Evolutionary conservation across 1,284 basidiomycete genomes (phyloP).

Genomic region (Dichomitus squalens): DNA sequence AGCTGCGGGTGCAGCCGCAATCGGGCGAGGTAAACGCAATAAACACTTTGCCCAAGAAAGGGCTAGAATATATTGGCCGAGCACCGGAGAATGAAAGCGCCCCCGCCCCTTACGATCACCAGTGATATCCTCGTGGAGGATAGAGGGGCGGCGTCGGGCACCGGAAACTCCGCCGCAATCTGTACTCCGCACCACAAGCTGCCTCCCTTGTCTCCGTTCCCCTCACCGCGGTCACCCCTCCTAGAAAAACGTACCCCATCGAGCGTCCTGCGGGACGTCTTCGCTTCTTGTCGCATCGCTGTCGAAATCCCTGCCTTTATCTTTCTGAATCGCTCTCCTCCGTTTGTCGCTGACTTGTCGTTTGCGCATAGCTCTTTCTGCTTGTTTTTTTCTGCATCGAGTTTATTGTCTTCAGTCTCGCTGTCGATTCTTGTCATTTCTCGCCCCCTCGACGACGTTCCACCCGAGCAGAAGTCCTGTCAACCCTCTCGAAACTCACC

Average conservation of each 20-base stretch:
- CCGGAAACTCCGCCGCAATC: conserved; percentile 31
- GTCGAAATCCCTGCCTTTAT: conserved; percentile 35
- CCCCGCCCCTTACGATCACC: conserved; percentile 18
- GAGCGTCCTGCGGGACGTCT: conserved; percentile 22
- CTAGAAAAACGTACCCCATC: conserved; percentile 23
- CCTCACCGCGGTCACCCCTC: conserved; percentile 20
- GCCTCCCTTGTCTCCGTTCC: conserved; percentile 17
- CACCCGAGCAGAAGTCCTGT: conserved; percentile 23
- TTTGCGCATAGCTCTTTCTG: conserved; percentile 38
- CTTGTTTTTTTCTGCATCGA: conserved; percentile 32
- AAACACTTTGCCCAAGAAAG: conserved; percentile 15
- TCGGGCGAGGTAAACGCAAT: conserved; percentile 12
- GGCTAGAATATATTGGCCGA: conserved; percentile 18
- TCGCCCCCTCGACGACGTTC: conserved; percentile 24
- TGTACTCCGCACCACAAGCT: conserved; percentile 26
- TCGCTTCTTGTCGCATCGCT: conserved; percentile 35
- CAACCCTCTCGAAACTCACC: conserved; percentile 18
- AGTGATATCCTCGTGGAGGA: conserved; percentile 23
- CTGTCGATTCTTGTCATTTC: conserved; percentile 31
- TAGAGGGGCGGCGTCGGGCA: conserved; percentile 7
- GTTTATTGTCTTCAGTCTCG: conserved; percentile 29
- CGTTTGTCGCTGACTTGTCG: conserved; percentile 39
- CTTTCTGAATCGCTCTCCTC: conserved; percentile 39
- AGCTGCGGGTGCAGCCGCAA: conserved; percentile 14
- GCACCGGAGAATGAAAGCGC: conserved; percentile 20